Base-by-base conservation (phyloP, 2,329 filamentous ascomycete genomes). In the Emmonsiellopsis sp. region DNA sequence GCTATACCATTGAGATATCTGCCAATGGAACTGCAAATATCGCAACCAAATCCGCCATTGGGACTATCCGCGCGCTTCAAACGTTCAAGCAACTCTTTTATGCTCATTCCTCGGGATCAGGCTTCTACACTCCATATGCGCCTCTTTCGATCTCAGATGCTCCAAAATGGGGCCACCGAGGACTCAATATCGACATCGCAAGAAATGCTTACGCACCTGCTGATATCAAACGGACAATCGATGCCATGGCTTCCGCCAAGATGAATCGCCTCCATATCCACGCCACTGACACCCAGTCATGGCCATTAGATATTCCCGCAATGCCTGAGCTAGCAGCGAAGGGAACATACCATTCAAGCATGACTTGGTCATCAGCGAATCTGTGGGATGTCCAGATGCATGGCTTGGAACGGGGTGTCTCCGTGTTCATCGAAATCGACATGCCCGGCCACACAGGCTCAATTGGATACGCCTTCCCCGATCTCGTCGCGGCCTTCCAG, bases 381-480 rank as follows among this genome's bases (percentile, higher is more conserved):
- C 73, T 95, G 32, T 68, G 76, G 26, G 68, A 74, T 0, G 79
- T 95, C 42, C 86, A 94, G 61, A 75, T 79, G 55, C 88, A 91
- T 66, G 89, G 83, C 2, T 72, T 80, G 4, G 70, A 81, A 35
- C 81, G 84, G 30, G 87, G 87, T 31, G 77, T 93, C 4, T 77
- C 87, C 63, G 77, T 89, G 2, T 82, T 87, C 58, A 73, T 90
- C 48, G 87, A 92, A 66, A 86, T 90, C 58, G 88, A 92, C 65
- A 87, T 87, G 78, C 88, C 88, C 2, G 87, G 87, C 7, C 87
- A 93, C 68, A 88, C 86, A 1, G 81, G 85, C 1, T 77, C 82
- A 10, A 83, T 89, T 51, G 79, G 77, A 30, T 76, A 80, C 58
- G 79, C 82, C 1, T 79, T 85, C 62, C 87, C 88, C 1, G 85